phyloP scores from a whole-genome alignment of 163 green algal species.

The Scenedesmus sp. region DNA sequence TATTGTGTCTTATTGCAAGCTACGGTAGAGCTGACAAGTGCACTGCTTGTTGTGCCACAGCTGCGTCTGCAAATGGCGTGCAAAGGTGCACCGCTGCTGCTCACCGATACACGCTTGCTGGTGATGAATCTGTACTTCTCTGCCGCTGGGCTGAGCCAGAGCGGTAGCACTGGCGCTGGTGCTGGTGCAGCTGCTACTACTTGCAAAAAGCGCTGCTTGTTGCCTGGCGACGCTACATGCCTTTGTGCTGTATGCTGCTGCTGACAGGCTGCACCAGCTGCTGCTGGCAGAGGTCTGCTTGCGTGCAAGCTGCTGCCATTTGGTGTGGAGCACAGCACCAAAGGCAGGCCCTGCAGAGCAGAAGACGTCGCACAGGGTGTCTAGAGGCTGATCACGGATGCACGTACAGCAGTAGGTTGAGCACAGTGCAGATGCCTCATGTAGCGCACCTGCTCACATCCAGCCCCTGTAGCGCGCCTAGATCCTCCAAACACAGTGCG shows the following conservation, averaged over 20 bases:
- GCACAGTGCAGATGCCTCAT: neutral
- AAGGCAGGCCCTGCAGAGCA: neutral
- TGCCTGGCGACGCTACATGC: neutral
- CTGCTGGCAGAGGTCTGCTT: neutral
- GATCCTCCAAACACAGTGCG: neutral
- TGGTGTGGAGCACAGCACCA: neutral
- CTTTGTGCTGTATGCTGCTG: conserved; percentile 1
- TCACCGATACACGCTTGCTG: conserved; percentile 33
- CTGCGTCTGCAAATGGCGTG: neutral
- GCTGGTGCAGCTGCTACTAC: conserved; percentile 24
- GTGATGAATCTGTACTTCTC: conserved; percentile 56
- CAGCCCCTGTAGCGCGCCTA: neutral
- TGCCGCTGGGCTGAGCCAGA: conserved; percentile 33
- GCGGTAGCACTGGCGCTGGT: conserved; percentile 34
- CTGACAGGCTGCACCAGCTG: neutral
- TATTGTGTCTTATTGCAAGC: neutral
- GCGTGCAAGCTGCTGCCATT: neutral
- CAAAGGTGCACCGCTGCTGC: neutral
- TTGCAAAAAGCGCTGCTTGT: neutral
- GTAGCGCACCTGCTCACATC: neutral
- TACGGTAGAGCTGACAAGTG: neutral
- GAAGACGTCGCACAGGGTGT: neutral
- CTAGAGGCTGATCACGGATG: neutral
- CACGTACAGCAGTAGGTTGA: neutral
- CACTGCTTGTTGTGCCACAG: neutral